Conservation (phyloP, 176 grass and related monocot genomes). For the Pontederia crassipes region DNA sequence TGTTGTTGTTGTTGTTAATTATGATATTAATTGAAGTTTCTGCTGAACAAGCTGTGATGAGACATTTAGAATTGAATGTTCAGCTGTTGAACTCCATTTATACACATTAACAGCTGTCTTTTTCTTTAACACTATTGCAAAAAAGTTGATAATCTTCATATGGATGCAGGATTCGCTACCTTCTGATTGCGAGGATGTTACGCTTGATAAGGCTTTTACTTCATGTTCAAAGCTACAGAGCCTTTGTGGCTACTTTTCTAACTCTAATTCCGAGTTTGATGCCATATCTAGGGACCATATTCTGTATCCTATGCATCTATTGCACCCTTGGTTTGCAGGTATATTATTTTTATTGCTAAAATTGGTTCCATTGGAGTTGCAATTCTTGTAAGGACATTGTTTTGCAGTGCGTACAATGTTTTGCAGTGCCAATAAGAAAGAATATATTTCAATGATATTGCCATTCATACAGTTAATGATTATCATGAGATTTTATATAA, state of each 20-base stretch:
- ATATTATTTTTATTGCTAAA: neutral
- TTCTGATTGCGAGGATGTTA: constrained; percentile 92
- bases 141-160: constrained; percentile 6
- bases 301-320: constrained; percentile 83
- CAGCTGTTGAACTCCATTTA: neutral
- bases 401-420: too few relatives aligned
- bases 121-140: constrained; percentile 9
- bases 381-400: neutral
- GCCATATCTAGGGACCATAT: constrained; percentile 93
- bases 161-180: constrained; percentile 83
- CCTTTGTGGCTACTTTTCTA: constrained; percentile 90
- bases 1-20: too few relatives aligned
- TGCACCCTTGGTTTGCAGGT: constrained; percentile 96
- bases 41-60: too few relatives aligned
- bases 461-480: too few relatives aligned
- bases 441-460: too few relatives aligned
- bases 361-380: neutral
- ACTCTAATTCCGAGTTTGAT: constrained; percentile 88
- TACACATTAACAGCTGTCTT: constrained; percentile 11
- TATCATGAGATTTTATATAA: too few relatives aligned
- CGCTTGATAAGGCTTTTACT: constrained; percentile 84
- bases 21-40: too few relatives aligned
- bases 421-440: too few relatives aligned
- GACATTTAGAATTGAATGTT: too few relatives aligned
- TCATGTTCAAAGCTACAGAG: constrained; percentile 71